These are phyloP conservation scores for Podaxis sp. DNA, from an alignment of 768 basidiomycete genomes.

Conservation along the genomic window DNA sequence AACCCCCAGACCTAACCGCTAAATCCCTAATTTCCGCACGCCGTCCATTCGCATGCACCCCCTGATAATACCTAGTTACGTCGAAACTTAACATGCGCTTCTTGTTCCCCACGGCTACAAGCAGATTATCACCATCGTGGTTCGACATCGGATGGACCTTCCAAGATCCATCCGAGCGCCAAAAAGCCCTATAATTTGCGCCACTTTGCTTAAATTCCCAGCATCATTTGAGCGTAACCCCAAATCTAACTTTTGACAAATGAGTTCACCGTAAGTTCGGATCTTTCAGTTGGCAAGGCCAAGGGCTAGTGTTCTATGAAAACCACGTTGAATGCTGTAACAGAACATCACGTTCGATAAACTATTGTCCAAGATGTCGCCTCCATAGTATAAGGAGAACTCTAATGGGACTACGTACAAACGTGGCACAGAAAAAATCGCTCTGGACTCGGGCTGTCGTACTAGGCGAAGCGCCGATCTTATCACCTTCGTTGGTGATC, in stretches of 20 bases:
- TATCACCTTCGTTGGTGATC: not conserved
- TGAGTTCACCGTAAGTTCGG: not conserved
- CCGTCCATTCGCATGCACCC: not conserved
- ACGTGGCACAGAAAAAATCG: not conserved
- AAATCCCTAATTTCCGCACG: conserved; percentile 3
- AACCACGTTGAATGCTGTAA: not conserved
- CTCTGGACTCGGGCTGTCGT: not conserved
- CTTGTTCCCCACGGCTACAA: not conserved
- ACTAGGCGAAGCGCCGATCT: not conserved
- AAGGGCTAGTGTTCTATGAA: not conserved
- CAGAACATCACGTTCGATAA: not conserved
- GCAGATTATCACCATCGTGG: not conserved
- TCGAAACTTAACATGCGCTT: not conserved
- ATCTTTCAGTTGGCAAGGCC: not conserved
- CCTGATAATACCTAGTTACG: not conserved
- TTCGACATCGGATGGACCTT: conserved; percentile 17
- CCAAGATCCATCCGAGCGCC: conserved; percentile 16
- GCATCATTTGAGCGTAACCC: not conserved
- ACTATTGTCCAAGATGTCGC: not conserved
- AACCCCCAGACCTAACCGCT: not conserved
- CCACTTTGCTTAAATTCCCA: not conserved
- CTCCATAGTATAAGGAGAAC: not conserved
- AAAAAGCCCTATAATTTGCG: not conserved
- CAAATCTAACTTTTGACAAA: not conserved
- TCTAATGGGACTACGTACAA: not conserved